These are phyloP conservation scores for Coniferiporia weirii DNA, from an alignment of 1,284 basidiomycete genomes.

Conservation along the genomic window DNA sequence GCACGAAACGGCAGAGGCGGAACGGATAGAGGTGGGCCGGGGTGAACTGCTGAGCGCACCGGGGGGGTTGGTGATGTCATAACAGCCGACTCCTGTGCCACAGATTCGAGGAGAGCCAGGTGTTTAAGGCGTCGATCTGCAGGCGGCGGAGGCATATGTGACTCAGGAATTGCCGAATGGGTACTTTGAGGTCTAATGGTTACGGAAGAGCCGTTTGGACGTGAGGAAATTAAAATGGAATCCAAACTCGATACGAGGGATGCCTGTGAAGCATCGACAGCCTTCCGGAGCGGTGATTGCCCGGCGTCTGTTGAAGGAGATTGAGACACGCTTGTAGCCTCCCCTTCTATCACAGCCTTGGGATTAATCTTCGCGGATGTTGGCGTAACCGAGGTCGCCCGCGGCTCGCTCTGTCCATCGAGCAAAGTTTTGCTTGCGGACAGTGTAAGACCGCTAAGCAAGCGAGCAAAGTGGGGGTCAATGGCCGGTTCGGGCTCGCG, in stretches of 20 bases:
- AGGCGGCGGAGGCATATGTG: conserved; percentile 49
- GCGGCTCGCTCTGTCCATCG: not conserved
- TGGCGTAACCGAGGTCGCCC: conserved; percentile 11
- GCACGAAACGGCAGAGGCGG: conserved; percentile 19
- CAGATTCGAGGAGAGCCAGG: conserved; percentile 66
- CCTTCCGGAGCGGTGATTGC: not conserved
- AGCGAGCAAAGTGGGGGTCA: conserved; percentile 66
- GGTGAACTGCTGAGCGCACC: conserved; percentile 18
- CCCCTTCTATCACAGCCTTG: not conserved
- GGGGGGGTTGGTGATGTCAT: conserved; percentile 43
- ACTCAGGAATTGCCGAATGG: conserved; percentile 53
- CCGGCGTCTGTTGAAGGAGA: not conserved
- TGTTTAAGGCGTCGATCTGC: conserved; percentile 62
- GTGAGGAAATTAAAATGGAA: not conserved
- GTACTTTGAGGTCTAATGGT: conserved; percentile 21
- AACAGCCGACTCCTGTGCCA: conserved; percentile 65
- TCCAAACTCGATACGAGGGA: not conserved
- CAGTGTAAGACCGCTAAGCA: conserved; percentile 56
- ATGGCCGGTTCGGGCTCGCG: conserved; percentile 21
- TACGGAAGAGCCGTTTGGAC: not conserved
- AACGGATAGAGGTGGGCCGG: conserved; percentile 19
- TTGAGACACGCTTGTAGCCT: too few relatives aligned
- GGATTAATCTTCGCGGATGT: conserved; percentile 4
- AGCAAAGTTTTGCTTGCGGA: conserved; percentile 39
- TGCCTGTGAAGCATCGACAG: not conserved